Base-by-base conservation (phyloP, 2,329 filamentous ascomycete species). In the Scortechinia acanthostroma region DNA sequence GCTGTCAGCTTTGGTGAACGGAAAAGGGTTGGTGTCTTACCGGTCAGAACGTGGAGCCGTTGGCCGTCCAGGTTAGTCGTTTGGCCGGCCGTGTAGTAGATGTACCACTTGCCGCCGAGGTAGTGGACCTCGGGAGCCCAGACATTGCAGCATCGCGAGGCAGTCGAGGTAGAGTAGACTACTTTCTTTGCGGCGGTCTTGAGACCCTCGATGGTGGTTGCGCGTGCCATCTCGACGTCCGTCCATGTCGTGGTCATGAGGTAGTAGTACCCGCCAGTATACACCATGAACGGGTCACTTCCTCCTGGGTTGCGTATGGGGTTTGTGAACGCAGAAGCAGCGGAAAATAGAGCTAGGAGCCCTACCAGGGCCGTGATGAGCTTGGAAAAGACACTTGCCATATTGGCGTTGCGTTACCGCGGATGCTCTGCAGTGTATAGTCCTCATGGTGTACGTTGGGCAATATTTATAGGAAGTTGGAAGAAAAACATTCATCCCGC, bases 81-180 rank as follows among this genome's bases (percentile, higher is more conserved):
- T 20, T 61, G 62, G 1, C 74, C 73, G 1, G 73, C 71, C 0
- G 74, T 73, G 53, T 78, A 80, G 58, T 79, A 80, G 30, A 80
- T 66, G 46, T 74, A 78, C 74, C 75, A 70, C 16, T 45, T 52
- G 14, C 58, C 60, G n/a, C 68, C 63, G 4, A 77, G 53, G 46
- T 69, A 70, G 51, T 77, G 74, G 0, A 77, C 59, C 51, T 78
- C 75, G 0, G 75, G 76, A 0, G 76, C 75, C 76, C 76, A 80
- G 28, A 80, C 68, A 45, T 76, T 77, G 55, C 72, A 73, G 56
- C 70, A 73, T 15, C 72, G 62, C 3, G 59, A 60, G 2, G 73
- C 53, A 15, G 66, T 68, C 3, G 56, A 58, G 46, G 74, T 70
- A 0, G 63, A 65, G 60, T 72, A 80, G 21, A 80, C 70, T 2